These are phyloP conservation scores for Lentinula edodes DNA, from an alignment of 768 basidiomycete genomes.

Conservation along the genomic window DNA sequence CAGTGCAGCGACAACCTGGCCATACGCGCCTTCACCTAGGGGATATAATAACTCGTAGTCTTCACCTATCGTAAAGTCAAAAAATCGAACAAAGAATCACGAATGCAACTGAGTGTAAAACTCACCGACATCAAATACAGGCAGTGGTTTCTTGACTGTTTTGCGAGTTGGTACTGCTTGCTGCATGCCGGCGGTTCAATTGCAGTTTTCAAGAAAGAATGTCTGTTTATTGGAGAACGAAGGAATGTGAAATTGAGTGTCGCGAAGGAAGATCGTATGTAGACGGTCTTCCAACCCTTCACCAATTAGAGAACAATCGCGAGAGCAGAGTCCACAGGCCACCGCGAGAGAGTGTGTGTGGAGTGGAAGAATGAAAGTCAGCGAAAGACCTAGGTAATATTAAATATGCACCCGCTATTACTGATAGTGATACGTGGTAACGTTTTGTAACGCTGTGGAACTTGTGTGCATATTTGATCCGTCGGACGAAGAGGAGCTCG, in stretches of 20 bases:
- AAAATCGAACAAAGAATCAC: neutral
- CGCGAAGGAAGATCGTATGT: neutral
- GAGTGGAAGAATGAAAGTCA: neutral
- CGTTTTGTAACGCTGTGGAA: neutral
- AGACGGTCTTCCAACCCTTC: neutral
- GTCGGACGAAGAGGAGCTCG: neutral
- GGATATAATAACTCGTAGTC: slow-evolving; percentile 70
- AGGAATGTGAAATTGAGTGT: neutral
- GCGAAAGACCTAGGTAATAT: neutral
- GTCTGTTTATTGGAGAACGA: neutral
- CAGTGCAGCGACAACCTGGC: slow-evolving; percentile 83
- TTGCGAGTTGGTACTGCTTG: neutral
- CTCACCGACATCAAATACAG: neutral
- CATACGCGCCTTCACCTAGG: slow-evolving; percentile 86
- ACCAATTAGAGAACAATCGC: neutral
- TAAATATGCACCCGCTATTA: neutral
- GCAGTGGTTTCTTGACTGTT: neutral
- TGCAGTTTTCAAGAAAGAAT: neutral
- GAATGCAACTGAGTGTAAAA: neutral
- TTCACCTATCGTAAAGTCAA: slow-evolving; percentile 36
- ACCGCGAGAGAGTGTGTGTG: neutral
- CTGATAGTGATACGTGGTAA: neutral
- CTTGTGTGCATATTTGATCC: neutral
- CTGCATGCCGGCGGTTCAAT: neutral
- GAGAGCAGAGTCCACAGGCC: neutral